Base-by-base conservation (phyloP, 2,329 filamentous ascomycete genomes). In the Nannizziopsis barbatae region DNA sequence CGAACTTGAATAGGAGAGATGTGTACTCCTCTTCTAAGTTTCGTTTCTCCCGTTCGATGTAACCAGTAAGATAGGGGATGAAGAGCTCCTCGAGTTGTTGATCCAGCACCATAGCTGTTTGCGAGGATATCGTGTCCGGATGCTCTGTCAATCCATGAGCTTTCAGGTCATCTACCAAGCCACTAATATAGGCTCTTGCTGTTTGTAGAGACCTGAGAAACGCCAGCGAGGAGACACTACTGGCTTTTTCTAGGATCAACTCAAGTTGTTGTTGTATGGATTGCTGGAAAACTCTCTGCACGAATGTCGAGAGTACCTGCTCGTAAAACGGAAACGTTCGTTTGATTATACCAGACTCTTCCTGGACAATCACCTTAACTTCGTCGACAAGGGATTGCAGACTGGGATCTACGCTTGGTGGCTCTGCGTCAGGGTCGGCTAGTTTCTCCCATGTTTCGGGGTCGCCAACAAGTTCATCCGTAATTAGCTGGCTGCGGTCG, bases 341-440 rank as follows among this genome's bases (percentile, higher is more conserved):
- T 65, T 92, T 94, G 64, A 98, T 96, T 64, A 95, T 94, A 56
- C 87, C 86, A 8, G 90, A 95, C 62, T 98, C 92, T 60, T 96
- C 90, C 63, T 96, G 90, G 67, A 96, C 88, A 40, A 95, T 87
- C 40, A 95, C 83, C 65, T 84, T 87, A 58, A 96, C 89, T 65
- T 98, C 92, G 58, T 96, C 90, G 31, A 96, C 75, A 20, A 98
- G 74, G 4, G 86, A 90, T 67, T 96, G 90, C 48, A 98, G 70
- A 58, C 86, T 94, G 3, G 87, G 84, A 64, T 98, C 92, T 18
- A 98, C 84, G 6, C 86, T 85, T 0, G 90, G 89, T 1, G 89
- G 85, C 43, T 95, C 89, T 0, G 86, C 80, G 67, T 98, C 92
- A 0, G 93, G 93, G 61, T 98, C 92, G 41, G 93, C 90, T 45